Evolutionary conservation across 140 eudicot genomes (phyloP).

Genomic region (Oenanthe javanica): DNA sequence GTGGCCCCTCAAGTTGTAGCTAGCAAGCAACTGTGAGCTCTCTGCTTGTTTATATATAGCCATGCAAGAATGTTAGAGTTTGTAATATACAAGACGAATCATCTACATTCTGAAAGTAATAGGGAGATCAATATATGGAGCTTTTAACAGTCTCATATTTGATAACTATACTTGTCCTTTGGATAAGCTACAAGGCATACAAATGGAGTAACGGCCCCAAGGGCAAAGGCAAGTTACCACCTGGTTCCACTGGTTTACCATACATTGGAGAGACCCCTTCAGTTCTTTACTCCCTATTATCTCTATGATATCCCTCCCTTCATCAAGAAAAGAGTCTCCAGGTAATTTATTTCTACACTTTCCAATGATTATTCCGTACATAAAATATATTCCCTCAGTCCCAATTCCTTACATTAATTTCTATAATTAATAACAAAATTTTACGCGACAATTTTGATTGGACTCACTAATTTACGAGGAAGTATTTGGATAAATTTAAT

Average conservation of each 20-base stretch:
- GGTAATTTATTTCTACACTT: neutral
- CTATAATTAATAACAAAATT: too few species aligned
- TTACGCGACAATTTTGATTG: too few species aligned
- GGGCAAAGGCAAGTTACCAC: neutral
- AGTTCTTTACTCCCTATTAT: neutral
- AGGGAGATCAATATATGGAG: neutral
- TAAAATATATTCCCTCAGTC: too few species aligned
- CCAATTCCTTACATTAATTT: too few species aligned
- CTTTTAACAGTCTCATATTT: neutral
- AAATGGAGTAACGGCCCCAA: neutral
- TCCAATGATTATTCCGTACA: neutral
- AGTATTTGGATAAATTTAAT: neutral
- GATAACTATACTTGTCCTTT: neutral
- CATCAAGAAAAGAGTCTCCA: neutral
- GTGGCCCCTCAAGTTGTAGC: neutral
- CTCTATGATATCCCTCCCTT: slow-evolving; percentile 1
- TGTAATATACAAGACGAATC: neutral
- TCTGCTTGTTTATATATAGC: neutral
- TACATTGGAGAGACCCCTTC: slow-evolving; percentile 3
- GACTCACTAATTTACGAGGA: too few species aligned
- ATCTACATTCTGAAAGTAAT: neutral
- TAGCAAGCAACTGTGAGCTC: neutral
- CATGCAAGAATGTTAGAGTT: too few species aligned
- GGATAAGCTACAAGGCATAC: neutral
- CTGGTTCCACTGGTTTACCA: slow-evolving; percentile 1